A percentile compares a stretch with the other conserved stretches of the same genome.
phyloP scores from a whole-genome alignment of 2,329 filamentous ascomycete genomes.

The Alternaria ventricosa region DNA sequence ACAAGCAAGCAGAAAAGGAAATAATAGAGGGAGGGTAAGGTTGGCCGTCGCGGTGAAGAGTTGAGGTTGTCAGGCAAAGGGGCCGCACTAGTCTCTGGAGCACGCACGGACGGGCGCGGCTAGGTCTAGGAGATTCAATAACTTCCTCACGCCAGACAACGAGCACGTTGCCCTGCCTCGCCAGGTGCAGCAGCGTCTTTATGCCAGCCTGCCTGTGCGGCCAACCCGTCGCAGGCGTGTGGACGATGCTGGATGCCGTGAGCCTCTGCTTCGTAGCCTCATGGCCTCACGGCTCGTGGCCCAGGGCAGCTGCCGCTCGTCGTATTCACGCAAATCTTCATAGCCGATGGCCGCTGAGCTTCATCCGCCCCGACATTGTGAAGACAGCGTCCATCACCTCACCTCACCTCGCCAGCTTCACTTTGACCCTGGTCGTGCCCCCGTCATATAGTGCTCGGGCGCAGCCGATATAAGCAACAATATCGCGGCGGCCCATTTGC shows the following conservation, averaged over 20 bases:
- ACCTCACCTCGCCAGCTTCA: slow-evolving; percentile 16
- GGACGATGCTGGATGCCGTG: neutral
- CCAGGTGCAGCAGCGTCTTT: slow-evolving; percentile 1
- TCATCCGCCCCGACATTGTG: slow-evolving; percentile 11
- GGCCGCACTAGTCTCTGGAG: slow-evolving; percentile 20
- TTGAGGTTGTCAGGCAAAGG: slow-evolving; percentile 29
- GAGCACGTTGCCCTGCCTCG: slow-evolving; percentile 8
- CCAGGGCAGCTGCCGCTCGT: neutral
- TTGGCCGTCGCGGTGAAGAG: slow-evolving; percentile 33
- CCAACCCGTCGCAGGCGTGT: neutral
- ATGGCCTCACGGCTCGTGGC: neutral
- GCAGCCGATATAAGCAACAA: slow-evolving; percentile 18
- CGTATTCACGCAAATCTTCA: slow-evolving; percentile 5
- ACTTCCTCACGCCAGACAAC: slow-evolving; percentile 16
- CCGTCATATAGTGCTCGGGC: slow-evolving; percentile 20
- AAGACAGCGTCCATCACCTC: slow-evolving; percentile 1
- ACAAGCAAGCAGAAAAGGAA: slow-evolving; percentile 42
- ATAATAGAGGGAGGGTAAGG: slow-evolving; percentile 43
- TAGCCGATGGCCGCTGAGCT: slow-evolving; percentile 23
- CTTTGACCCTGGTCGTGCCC: slow-evolving; percentile 15
- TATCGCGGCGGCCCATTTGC: slow-evolving; percentile 13
- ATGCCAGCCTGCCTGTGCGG: neutral
- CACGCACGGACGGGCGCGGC: slow-evolving; percentile 19
- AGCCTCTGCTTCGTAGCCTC: neutral
- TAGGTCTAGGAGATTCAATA: slow-evolving; percentile 15